Conservation (phyloP, 2,329 filamentous ascomycete genomes). For the Tetracladium maxilliforme region DNA sequence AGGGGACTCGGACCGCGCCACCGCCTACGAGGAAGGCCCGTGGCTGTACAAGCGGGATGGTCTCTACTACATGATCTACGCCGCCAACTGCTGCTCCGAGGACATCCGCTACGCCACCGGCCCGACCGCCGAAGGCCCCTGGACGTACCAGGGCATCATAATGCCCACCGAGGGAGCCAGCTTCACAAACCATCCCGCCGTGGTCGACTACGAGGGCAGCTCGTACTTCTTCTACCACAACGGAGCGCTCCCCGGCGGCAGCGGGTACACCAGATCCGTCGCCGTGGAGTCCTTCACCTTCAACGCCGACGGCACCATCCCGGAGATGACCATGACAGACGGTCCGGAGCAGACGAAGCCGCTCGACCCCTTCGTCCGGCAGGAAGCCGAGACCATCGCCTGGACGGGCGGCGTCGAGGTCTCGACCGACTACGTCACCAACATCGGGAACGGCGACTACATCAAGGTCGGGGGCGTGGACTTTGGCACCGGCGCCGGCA, state of each 20-base stretch:
- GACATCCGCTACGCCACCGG: constrained; percentile 15
- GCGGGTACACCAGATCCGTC: constrained; percentile 13
- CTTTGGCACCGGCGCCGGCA: constrained; percentile 12
- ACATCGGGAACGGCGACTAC: constrained; percentile 15
- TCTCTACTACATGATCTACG: constrained; percentile 15
- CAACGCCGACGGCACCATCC: constrained; percentile 14
- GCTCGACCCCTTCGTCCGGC: constrained; percentile 12
- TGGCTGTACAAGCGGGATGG: constrained; percentile 16
- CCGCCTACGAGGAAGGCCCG: constrained; percentile 13
- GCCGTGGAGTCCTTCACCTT: constrained; percentile 13
- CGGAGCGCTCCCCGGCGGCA: constrained; percentile 13
- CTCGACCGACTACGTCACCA: constrained; percentile 9
- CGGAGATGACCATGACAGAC: constrained; percentile 10
- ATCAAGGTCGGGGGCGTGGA: constrained; percentile 16
- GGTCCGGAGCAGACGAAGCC: constrained; percentile 12
- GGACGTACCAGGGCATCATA: constrained; percentile 14
- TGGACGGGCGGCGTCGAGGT: constrained; percentile 12
- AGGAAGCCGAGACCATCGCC: constrained; percentile 15
- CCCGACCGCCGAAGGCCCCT: constrained; percentile 12
- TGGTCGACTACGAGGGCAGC: constrained; percentile 13
- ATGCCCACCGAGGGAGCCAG: constrained; percentile 13
- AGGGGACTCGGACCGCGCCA: constrained; percentile 7
- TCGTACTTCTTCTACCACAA: constrained; percentile 19
- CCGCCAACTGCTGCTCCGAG: constrained; percentile 14
- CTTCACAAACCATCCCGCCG: constrained; percentile 15